Evolutionary conservation across 139 green algal species (phyloP).

Genomic region (Monoraphidium neglectum): DNA sequence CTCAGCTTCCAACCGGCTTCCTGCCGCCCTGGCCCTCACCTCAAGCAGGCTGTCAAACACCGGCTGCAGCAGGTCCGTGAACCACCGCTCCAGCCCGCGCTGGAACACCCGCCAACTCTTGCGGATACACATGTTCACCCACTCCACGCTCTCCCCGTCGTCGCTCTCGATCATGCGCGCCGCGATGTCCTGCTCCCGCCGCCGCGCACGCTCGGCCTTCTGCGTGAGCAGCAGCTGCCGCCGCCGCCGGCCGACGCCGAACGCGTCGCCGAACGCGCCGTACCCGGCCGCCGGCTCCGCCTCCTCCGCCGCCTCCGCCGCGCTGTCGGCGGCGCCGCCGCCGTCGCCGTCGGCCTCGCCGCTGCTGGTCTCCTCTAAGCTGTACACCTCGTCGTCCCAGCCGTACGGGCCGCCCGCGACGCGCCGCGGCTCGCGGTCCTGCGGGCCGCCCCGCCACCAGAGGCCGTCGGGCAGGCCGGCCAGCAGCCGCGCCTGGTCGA

Average conservation of each 20-base stretch:
- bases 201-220: background rate
- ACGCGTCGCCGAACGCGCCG: too few relatives aligned
- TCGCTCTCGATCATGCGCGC: constrained; percentile 7
- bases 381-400: too few relatives aligned
- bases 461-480: too few relatives aligned
- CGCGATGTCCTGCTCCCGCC: constrained; percentile 4
- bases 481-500: too few relatives aligned
- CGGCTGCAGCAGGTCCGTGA: constrained; percentile 92
- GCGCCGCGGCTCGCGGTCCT: too few relatives aligned
- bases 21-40: constrained; percentile 19
- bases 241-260: too few relatives aligned
- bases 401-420: too few relatives aligned
- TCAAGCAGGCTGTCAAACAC: constrained; percentile 87
- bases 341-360: background rate
- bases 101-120: constrained; percentile 97
- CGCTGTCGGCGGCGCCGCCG: background rate
- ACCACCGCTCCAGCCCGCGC: constrained; percentile 89
- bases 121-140: constrained; percentile 96
- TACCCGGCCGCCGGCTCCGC: too few relatives aligned
- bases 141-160: constrained; percentile 87
- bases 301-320: background rate
- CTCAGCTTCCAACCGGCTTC: too few relatives aligned
- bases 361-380: background rate
- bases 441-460: too few relatives aligned
- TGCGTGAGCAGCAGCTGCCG: too few relatives aligned